These are phyloP conservation scores for Lactarius trivialis DNA, from an alignment of 768 basidiomycete genomes.

Conservation along the genomic window DNA sequence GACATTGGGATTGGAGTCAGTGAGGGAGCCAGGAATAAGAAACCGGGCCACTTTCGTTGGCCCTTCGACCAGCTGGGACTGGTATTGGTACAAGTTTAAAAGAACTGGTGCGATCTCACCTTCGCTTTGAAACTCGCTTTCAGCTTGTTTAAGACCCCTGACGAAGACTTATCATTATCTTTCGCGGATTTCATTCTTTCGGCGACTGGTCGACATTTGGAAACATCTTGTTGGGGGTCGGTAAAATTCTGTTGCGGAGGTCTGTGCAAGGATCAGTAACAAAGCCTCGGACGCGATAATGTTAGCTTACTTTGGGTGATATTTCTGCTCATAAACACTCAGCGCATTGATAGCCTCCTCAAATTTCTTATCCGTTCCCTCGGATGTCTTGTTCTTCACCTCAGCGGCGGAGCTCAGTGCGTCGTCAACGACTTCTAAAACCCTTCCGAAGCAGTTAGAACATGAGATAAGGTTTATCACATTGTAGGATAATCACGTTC, in stretches of 20 bases:
- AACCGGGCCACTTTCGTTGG: conserved; percentile 2
- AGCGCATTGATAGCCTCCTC: not conserved
- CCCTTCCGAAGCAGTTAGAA: not conserved
- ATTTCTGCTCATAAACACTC: not conserved
- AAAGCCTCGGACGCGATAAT: not conserved
- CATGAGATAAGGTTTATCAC: no score
- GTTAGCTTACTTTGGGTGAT: not conserved
- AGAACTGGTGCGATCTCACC: not conserved
- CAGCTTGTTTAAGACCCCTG: not conserved
- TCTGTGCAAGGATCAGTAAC: not conserved
- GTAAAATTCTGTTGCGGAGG: not conserved
- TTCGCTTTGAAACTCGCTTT: not conserved
- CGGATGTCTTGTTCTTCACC: not conserved
- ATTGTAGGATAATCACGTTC: not conserved
- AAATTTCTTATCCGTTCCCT: not conserved
- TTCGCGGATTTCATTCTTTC: not conserved
- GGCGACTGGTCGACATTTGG: not conserved
- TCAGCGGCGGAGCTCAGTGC: conserved; percentile 1
- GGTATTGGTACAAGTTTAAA: not conserved
- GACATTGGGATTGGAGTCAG: not conserved
- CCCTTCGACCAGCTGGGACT: not conserved
- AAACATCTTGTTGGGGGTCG: not conserved
- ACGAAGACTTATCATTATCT: not conserved
- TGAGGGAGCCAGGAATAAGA: conserved; percentile 1
- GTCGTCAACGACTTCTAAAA: not conserved